These are phyloP conservation scores for Cryptosporidium tyzzeri DNA, from an alignment of 169 alveolate genomes.

Conservation along the genomic window DNA sequence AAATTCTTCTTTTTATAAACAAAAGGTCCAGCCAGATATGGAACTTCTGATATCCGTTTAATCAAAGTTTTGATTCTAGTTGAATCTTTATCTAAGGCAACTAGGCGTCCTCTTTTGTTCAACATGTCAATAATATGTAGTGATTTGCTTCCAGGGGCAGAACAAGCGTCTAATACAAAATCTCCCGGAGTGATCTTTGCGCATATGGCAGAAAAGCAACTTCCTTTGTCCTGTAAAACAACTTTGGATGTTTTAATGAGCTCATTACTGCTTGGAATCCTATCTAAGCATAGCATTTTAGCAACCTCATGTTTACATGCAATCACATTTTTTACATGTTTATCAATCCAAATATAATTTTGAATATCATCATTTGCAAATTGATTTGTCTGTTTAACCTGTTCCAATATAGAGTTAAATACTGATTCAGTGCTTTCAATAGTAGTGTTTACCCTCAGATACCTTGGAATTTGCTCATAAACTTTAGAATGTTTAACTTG, in stretches of 20 bases:
- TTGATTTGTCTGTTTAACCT: conserved; percentile 11
- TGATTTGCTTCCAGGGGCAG: conserved; percentile 83
- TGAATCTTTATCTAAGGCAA: conserved; percentile 73
- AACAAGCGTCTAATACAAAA: conserved; percentile 80
- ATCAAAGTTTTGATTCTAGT: conserved; percentile 61
- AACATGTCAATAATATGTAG: conserved; percentile 77
- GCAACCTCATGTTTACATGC: conserved; percentile 46
- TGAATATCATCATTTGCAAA: neutral
- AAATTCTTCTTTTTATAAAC: conserved; percentile 10
- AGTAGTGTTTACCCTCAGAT: conserved; percentile 55
- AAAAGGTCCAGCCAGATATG: conserved; percentile 67
- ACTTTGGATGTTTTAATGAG: conserved; percentile 64
- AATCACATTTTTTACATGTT: conserved; percentile 23
- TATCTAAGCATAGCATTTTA: conserved; percentile 18
- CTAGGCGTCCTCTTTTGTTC: conserved; percentile 45
- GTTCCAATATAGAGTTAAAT: conserved; percentile 16
- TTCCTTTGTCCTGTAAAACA: conserved; percentile 77
- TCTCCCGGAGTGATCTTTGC: conserved; percentile 78
- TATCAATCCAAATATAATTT: conserved; percentile 37
- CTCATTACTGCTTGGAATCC: conserved; percentile 60
- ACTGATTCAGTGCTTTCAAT: conserved; percentile 13
- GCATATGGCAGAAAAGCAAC: conserved; percentile 76
- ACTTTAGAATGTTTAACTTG: neutral
- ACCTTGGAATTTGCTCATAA: conserved; percentile 60
- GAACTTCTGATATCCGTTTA: conserved; percentile 57